Conservation (phyloP, 768 basidiomycete genomes). For the Pisolithus albus region DNA sequence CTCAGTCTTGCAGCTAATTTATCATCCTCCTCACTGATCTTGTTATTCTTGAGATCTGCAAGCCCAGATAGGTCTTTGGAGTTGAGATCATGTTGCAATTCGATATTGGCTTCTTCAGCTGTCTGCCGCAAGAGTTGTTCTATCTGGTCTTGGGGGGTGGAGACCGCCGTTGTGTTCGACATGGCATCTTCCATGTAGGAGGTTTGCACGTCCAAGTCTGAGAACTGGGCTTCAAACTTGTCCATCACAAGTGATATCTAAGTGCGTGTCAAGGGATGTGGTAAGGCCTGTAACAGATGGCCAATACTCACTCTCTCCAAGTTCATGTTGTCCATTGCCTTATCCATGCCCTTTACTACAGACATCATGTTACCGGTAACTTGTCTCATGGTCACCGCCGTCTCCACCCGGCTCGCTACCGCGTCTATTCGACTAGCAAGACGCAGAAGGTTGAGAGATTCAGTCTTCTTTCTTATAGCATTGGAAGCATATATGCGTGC, state of each 20-base stretch:
- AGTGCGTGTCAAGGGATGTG: neutral
- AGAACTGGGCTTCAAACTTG: slow-evolving; percentile 95
- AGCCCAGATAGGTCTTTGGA: slow-evolving; percentile 47
- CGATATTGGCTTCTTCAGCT: slow-evolving; percentile 95
- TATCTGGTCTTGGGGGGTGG: slow-evolving; percentile 96
- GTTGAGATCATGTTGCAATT: slow-evolving; percentile 86
- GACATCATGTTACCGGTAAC: slow-evolving; percentile 96
- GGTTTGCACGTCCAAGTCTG: slow-evolving; percentile 96
- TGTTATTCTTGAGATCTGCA: slow-evolving; percentile 52
- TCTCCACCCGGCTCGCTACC: slow-evolving; percentile 94
- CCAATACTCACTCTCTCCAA: slow-evolving; percentile 71
- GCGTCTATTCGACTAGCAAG: slow-evolving; percentile 92
- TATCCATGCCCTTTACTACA: slow-evolving; percentile 97
- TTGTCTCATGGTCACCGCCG: slow-evolving; percentile 95
- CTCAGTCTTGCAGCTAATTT: slow-evolving; percentile 82
- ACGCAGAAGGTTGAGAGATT: slow-evolving; percentile 84
- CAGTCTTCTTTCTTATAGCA: slow-evolving; percentile 97
- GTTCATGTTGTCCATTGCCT: slow-evolving; percentile 99
- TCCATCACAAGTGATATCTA: slow-evolving; percentile 99
- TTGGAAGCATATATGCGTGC: slow-evolving; percentile 98
- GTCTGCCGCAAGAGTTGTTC: slow-evolving; percentile 88
- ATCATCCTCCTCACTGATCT: slow-evolving; percentile 67
- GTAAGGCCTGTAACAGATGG: neutral
- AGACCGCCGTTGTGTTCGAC: slow-evolving; percentile 84
- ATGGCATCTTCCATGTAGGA: slow-evolving; percentile 98